These are phyloP conservation scores for Ceratobasidium theobromae DNA, from an alignment of 1,284 basidiomycete species.

Conservation along the genomic window DNA sequence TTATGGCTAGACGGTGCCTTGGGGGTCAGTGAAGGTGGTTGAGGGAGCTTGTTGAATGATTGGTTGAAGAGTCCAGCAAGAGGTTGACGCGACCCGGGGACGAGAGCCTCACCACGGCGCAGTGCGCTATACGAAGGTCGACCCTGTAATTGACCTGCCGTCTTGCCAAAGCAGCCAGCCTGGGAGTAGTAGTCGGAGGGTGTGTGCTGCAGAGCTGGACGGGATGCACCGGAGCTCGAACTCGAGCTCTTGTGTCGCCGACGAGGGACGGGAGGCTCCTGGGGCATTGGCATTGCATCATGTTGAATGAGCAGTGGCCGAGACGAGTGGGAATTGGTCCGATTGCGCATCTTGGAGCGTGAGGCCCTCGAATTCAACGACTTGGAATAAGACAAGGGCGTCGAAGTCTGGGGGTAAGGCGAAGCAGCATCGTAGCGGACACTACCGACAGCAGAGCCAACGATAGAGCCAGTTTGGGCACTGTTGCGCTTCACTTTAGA, in stretches of 20 bases:
- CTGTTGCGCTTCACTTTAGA: constrained; percentile 24
- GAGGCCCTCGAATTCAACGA: constrained; percentile 17
- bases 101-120: background rate
- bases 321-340: constrained; percentile 22
- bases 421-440: constrained; percentile 8
- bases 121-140: constrained; percentile 17
- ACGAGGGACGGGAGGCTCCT: background rate
- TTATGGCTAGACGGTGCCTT: constrained; percentile 30
- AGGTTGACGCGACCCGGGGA: constrained; percentile 16
- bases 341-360: constrained; percentile 18
- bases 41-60: constrained; percentile 20
- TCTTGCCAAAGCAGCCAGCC: constrained; percentile 16
- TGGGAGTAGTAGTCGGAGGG: constrained; percentile 24
- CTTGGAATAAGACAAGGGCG: constrained; percentile 18
- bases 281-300: constrained; percentile 2
- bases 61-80: constrained; percentile 9
- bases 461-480: constrained; percentile 14
- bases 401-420: background rate
- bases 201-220: constrained; percentile 9
- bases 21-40: constrained; percentile 19
- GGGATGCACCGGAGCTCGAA: background rate
- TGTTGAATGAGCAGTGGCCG: constrained; percentile 10
- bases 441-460: background rate
- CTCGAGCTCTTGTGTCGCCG: constrained; percentile 21
- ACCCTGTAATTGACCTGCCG: constrained; percentile 3